These are phyloP conservation scores for Aspergillus aculeatus DNA, from an alignment of 2,329 filamentous ascomycete species.

Conservation along the genomic window DNA sequence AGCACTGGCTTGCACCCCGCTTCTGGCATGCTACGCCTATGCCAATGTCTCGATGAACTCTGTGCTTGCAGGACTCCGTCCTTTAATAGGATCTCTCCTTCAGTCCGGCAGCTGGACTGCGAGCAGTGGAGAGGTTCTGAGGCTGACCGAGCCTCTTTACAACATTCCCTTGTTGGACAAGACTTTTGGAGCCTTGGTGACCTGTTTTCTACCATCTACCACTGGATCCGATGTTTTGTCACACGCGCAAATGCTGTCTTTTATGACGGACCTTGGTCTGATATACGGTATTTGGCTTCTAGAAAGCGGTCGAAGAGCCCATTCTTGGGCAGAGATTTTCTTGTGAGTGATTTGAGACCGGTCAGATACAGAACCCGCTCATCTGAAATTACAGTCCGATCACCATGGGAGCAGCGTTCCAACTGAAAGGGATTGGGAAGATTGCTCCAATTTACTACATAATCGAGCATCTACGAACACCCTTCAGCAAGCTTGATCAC, in stretches of 20 bases:
- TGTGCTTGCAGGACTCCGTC: too few species aligned
- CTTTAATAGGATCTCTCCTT: too few species aligned
- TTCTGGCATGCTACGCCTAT: too few species aligned
- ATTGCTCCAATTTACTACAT: slow-evolving; percentile 9
- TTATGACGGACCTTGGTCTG: slow-evolving; percentile 6
- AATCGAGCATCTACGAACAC: slow-evolving; percentile 3
- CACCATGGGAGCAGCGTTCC: neutral
- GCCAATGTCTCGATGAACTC: too few species aligned
- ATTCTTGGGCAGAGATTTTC: neutral
- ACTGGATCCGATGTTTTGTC: slow-evolving; percentile 6
- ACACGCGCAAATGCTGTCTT: slow-evolving; percentile 10
- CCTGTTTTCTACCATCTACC: slow-evolving; percentile 12
- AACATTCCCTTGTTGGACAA: neutral
- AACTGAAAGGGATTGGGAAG: slow-evolving; percentile 7
- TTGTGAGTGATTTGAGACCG: neutral
- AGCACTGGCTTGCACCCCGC: too few species aligned
- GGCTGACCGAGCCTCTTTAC: neutral
- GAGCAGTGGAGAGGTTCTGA: slow-evolving; percentile 3
- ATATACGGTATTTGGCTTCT: slow-evolving; percentile 12
- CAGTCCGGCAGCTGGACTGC: neutral
- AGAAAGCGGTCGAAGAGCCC: slow-evolving; percentile 8
- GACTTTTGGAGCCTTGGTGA: neutral
- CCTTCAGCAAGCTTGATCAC: slow-evolving; percentile 1
- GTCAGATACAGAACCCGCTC: too few species aligned
- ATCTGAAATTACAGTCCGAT: neutral